Conservation (phyloP, 1,139 yeast species). For the Candida neerlandica region DNA sequence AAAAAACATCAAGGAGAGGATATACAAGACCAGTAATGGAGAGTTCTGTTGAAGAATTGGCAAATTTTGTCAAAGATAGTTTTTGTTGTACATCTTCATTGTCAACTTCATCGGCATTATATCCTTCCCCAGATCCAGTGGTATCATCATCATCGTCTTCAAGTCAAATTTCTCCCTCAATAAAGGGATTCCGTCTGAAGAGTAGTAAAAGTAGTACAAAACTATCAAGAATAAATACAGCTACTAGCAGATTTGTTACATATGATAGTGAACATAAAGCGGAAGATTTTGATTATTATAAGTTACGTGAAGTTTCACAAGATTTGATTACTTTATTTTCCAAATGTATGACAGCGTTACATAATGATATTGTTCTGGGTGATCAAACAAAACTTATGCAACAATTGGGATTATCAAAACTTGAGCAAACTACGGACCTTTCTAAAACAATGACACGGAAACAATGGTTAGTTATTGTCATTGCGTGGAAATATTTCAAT, state of each 20-base stretch:
- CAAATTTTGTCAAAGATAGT: slow-evolving; percentile 28
- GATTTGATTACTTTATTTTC: slow-evolving; percentile 32
- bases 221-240: background rate
- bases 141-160: background rate
- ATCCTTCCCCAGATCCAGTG: background rate
- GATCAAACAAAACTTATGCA: background rate
- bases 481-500: slow-evolving; percentile 39
- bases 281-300: slow-evolving; percentile 31
- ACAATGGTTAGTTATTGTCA: slow-evolving; percentile 2
- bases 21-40: slow-evolving; percentile 25
- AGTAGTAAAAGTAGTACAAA: background rate
- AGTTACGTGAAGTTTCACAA: slow-evolving; percentile 33
- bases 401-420: background rate
- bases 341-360: slow-evolving; percentile 26
- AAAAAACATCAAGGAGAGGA: slow-evolving; percentile 16
- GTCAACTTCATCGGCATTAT: background rate
- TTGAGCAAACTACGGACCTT: slow-evolving; percentile 7
- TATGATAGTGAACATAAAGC: background rate
- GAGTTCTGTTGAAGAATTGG: slow-evolving; percentile 31
- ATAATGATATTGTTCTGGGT: slow-evolving; percentile 22
- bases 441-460: slow-evolving; percentile 9
- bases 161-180: background rate
- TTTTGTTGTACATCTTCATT: slow-evolving; percentile 15
- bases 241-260: background rate
- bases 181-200: slow-evolving; percentile 1